Evolutionary conservation across 176 grass and related monocot species (phyloP).

Genomic region (Themeda triandra): DNA sequence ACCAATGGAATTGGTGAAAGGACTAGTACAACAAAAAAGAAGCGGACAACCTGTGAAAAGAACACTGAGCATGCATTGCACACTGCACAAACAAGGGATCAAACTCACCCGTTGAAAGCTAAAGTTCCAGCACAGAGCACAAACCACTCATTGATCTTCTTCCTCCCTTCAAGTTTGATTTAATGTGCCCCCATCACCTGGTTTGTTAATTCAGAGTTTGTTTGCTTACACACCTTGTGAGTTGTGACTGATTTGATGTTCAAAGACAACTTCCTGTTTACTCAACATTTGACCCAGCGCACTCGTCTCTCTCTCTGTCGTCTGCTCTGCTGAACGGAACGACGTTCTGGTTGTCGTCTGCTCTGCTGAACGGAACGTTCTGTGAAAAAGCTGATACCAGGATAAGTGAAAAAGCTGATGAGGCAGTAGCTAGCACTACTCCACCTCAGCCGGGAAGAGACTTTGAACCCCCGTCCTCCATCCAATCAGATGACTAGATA

Average conservation of each 20-base stretch:
- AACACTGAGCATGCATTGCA: background rate
- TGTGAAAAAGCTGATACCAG: too few species aligned
- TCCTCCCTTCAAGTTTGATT: constrained; percentile 8
- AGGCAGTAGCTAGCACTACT: too few species aligned
- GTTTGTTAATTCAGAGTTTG: too few species aligned
- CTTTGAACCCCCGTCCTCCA: too few species aligned
- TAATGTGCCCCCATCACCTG: background rate
- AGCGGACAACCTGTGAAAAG: background rate
- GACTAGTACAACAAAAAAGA: background rate
- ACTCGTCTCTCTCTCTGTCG: too few species aligned
- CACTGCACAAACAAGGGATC: constrained; percentile 17
- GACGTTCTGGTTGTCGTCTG: background rate
- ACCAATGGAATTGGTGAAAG: constrained; percentile 25
- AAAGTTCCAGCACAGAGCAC: constrained; percentile 25
- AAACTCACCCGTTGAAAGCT: constrained; percentile 34
- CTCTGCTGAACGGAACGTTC: too few species aligned
- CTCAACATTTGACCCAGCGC: background rate
- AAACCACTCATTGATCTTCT: background rate
- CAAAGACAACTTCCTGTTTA: constrained; percentile 25
- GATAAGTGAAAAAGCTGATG: too few species aligned
- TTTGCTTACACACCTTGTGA: too few species aligned
- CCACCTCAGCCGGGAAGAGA: too few species aligned
- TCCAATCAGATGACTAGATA: background rate
- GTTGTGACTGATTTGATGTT: constrained; percentile 8
- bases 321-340: background rate